These are phyloP conservation scores for Phytophthora megakarya DNA, from an alignment of 352 stramenopile genomes.

Conservation along the genomic window DNA sequence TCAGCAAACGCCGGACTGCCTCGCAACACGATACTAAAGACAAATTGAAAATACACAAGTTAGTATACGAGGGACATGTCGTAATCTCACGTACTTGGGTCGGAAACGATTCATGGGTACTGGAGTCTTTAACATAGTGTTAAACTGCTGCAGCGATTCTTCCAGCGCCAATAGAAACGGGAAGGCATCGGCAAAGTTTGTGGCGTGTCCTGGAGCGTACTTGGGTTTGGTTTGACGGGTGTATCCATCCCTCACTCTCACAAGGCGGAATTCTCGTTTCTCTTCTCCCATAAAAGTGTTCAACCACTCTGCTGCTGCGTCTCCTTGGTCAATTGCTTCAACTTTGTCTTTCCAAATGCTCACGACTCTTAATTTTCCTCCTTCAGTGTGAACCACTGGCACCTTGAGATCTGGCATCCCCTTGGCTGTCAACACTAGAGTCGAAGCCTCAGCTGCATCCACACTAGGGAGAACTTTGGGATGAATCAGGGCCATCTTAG, in stretches of 20 bases:
- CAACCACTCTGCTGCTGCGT: conserved; percentile 66
- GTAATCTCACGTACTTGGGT: conserved; percentile 52
- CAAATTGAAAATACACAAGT: not conserved
- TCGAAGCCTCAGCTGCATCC: conserved; percentile 27
- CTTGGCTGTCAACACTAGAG: conserved; percentile 58
- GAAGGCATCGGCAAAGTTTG: conserved; percentile 80
- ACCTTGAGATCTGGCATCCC: conserved; percentile 70
- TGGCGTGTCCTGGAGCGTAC: conserved; percentile 60
- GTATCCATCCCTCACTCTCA: conserved; percentile 66
- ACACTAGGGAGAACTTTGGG: conserved; percentile 60
- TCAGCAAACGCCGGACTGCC: conserved; percentile 70
- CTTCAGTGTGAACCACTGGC: conserved; percentile 45
- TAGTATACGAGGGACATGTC: not conserved
- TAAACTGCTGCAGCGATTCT: conserved; percentile 66
- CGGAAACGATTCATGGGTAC: conserved; percentile 86
- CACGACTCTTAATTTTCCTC: conserved; percentile 43
- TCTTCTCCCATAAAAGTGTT: conserved; percentile 52
- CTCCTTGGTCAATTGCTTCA: conserved; percentile 64
- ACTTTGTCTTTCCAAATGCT: conserved; percentile 68
- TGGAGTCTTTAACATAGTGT: conserved; percentile 50
- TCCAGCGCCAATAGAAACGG: conserved; percentile 72
- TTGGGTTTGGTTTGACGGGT: conserved; percentile 56
- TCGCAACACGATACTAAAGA: conserved; percentile 71
- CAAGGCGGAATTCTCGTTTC: conserved; percentile 52
- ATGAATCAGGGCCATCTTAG: conserved; percentile 64